Conservation (phyloP, 768 basidiomycete genomes). For the Floccularia luteovirens region DNA sequence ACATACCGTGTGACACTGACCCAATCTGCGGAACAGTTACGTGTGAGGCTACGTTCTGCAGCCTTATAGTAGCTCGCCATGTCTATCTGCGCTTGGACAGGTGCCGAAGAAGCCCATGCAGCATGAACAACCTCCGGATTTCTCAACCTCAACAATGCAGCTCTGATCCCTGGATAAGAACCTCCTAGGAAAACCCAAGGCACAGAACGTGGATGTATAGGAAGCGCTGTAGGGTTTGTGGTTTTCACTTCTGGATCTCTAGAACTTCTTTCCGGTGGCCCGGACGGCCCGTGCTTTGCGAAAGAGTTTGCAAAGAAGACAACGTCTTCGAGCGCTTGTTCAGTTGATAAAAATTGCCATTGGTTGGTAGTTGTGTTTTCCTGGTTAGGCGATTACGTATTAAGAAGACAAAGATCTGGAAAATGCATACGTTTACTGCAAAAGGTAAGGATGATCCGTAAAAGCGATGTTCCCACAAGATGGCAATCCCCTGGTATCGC, state of each 20-base stretch:
- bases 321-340: slow-evolving; percentile 43
- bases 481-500: slow-evolving; percentile 35
- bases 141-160: slow-evolving; percentile 34
- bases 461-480: slow-evolving; percentile 44
- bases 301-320: slow-evolving; percentile 41
- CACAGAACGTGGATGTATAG: slow-evolving; percentile 30
- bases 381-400: slow-evolving; percentile 12
- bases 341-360: slow-evolving; percentile 39
- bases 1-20: slow-evolving; percentile 32
- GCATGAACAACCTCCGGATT: slow-evolving; percentile 40
- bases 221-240: slow-evolving; percentile 6
- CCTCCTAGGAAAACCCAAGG: slow-evolving; percentile 45
- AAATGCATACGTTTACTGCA: slow-evolving; percentile 29
- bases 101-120: slow-evolving; percentile 41
- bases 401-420: background rate
- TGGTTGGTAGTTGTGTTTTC: slow-evolving; percentile 36
- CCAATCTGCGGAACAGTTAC: slow-evolving; percentile 48
- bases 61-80: slow-evolving; percentile 45
- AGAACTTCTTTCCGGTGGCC: too few relatives aligned
- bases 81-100: slow-evolving; percentile 41
- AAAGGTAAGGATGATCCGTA: slow-evolving; percentile 42
- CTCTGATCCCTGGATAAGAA: slow-evolving; percentile 40
- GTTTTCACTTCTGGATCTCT: too few relatives aligned
- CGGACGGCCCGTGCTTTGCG: slow-evolving; percentile 6
- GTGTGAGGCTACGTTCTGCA: slow-evolving; percentile 37